These are phyloP conservation scores for Aspergillus leporis DNA, from an alignment of 495 filamentous ascomycete species.

Conservation along the genomic window DNA sequence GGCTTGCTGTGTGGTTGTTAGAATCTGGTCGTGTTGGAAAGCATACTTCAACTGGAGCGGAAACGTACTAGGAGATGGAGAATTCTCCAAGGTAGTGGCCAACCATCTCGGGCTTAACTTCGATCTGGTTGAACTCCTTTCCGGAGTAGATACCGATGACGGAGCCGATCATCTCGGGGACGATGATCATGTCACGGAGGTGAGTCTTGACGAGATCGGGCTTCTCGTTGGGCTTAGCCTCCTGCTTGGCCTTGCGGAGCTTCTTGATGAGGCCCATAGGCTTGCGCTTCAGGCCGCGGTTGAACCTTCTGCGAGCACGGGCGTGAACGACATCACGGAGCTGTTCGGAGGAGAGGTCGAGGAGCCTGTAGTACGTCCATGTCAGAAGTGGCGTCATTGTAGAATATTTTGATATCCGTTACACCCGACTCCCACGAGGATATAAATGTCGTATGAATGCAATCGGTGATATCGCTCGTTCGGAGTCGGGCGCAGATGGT, in stretches of 20 bases:
- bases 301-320: conserved; percentile 97
- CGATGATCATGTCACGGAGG: conserved; percentile 98
- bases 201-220: conserved; percentile 98
- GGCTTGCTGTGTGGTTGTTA: conserved; percentile 73
- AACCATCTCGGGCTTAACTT: conserved; percentile 99
- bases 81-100: conserved; percentile 99
- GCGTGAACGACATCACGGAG: conserved; percentile 99
- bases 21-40: conserved; percentile 19
- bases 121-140: conserved; percentile 99
- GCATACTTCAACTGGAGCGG: conserved; percentile 26
- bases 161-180: conserved; percentile 97
- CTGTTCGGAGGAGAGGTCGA: conserved; percentile 97
- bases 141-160: conserved; percentile 99
- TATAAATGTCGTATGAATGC: not conserved
- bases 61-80: conserved; percentile 96
- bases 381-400: conserved; percentile 20
- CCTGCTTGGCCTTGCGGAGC: conserved; percentile 99
- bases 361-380: conserved; percentile 62
- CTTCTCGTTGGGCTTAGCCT: conserved; percentile 99
- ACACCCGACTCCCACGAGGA: conserved; percentile 9
- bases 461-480: conserved; percentile 61
- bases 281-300: conserved; percentile 99
- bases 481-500: conserved; percentile 47
- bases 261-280: conserved; percentile 99
- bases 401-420: not conserved